Conservation (phyloP, 1,139 yeast genomes). For the Magnusiomyces clavatus region DNA sequence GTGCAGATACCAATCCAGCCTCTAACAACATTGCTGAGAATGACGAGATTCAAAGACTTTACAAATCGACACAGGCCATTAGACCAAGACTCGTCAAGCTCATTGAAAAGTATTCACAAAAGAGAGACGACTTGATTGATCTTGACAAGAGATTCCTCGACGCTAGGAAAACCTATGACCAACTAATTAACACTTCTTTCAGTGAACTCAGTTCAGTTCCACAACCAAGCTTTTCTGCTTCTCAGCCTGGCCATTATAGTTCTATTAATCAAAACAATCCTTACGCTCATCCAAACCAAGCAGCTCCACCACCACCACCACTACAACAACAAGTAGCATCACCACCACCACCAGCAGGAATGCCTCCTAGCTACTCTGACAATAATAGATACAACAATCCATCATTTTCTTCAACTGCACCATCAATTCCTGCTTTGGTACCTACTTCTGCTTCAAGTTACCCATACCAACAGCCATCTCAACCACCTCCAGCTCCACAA, state of each 20-base stretch:
- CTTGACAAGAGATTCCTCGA: slow-evolving; percentile 59
- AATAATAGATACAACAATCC: background rate
- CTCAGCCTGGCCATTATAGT: background rate
- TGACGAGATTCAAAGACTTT: slow-evolving; percentile 46
- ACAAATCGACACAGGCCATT: slow-evolving; percentile 61
- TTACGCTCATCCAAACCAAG: background rate
- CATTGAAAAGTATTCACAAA: slow-evolving; percentile 65
- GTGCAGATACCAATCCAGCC: slow-evolving; percentile 24
- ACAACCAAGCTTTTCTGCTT: background rate
- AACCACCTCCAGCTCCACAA: too few relatives aligned
- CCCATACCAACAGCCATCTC: slow-evolving; percentile 3
- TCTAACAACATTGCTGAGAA: slow-evolving; percentile 31
- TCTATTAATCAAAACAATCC: background rate
- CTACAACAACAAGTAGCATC: slow-evolving; percentile 9
- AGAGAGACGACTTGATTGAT: slow-evolving; percentile 67
- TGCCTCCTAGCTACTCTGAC: background rate
- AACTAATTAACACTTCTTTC: slow-evolving; percentile 46
- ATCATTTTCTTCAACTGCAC: too few relatives aligned
- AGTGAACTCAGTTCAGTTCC: slow-evolving; percentile 18
- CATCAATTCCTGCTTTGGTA: too few relatives aligned
- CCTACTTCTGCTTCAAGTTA: background rate
- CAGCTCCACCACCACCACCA: slow-evolving; percentile 1
- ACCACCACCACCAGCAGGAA: background rate
- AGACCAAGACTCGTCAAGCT: slow-evolving; percentile 65
- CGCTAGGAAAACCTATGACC: slow-evolving; percentile 65